Evolutionary conservation across 352 stramenopile species (phyloP), one percentile per base, ranked within the genome.

Genomic region (Phytophthora agathidicida): DNA sequence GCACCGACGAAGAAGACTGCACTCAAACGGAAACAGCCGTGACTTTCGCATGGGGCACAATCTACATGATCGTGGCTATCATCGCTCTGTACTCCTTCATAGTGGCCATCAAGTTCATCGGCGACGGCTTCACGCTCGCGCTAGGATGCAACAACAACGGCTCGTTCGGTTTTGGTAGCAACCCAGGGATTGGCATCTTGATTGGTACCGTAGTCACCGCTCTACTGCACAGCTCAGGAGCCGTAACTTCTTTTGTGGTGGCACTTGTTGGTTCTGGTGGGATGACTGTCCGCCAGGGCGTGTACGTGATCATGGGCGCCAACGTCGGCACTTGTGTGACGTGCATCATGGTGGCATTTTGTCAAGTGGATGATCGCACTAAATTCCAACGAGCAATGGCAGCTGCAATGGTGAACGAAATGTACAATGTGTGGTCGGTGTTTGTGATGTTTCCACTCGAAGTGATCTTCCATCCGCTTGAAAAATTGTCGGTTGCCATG

Each of bases 221-320:
- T 3, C 43, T 93, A 17, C 51, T 95, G 2, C 86, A 95, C 58
- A 88, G 74, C 17, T 91, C 78, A n/a, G 73, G 73, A 2, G 93
- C 86, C 0, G 84, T 90, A 28, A 95, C 83, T 16, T 89, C 86
- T 13, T 87, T 95, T 54, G 73, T 80, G 17, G 83, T 93, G 32
- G 75, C 80, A 2, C 58, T 91, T 4, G 83, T 91, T 2, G 74
- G 88, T 35, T 73, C 86, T 3, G 71, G 71, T 7, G 74, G 77
- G 11, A 77, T 98, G 54, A 77, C 77, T 8, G 88, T 97, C 35
- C 73, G 87, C 3, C 73, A 89, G 52, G 91, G 72, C 16, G 93
- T 97, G 52, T 96, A 88, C 49, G 89, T 98, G 57, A 79, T 98
- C 54, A 97, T 98, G 85, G 91, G 91, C n/a, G 88, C 91, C 36